Percentiles rank a stretch among this genome's conserved stretches.
Conservation (phyloP, 129 eudicot species). For the Pittosporum tobira region DNA sequence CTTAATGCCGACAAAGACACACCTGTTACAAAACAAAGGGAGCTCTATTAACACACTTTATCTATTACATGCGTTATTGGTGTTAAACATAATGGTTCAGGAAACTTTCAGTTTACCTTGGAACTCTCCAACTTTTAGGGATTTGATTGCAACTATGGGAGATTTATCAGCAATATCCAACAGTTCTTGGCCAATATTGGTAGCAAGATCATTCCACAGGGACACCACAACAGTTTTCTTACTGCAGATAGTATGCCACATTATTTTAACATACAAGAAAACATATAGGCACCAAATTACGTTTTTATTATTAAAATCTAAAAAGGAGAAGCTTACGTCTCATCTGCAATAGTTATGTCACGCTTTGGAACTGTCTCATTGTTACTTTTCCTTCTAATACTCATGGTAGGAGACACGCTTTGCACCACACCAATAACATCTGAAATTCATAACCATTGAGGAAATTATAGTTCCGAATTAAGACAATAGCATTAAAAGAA, state of each 20-base stretch:
- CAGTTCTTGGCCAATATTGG: constrained; percentile 77
- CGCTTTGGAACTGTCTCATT: constrained; percentile 71
- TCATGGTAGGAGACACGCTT: constrained; percentile 83
- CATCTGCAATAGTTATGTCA: constrained; percentile 88
- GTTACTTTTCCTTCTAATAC: constrained; percentile 74
- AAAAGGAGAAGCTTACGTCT: constrained; percentile 37
- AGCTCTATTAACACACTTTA: not conserved
- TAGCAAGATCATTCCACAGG: constrained; percentile 83
- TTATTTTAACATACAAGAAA: not conserved
- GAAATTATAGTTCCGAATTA: not conserved
- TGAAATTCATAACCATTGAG: constrained; percentile 15
- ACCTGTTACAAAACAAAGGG: constrained; percentile 29
- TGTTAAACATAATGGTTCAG: not conserved
- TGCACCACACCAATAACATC: constrained; percentile 98
- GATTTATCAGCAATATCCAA: constrained; percentile 74
- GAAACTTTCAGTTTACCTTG: constrained; percentile 40
- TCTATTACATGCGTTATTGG: not conserved
- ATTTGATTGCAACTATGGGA: constrained; percentile 85
- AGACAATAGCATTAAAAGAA: not conserved
- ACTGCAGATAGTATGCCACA: constrained; percentile 30
- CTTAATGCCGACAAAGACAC: constrained; percentile 73
- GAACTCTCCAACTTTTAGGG: constrained; percentile 79
- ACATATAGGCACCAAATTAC: not conserved
- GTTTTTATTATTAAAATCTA: not conserved
- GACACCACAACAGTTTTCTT: constrained; percentile 92